phyloP scores from a whole-genome alignment of 495 filamentous ascomycete genomes.

The Poronia punctata region DNA sequence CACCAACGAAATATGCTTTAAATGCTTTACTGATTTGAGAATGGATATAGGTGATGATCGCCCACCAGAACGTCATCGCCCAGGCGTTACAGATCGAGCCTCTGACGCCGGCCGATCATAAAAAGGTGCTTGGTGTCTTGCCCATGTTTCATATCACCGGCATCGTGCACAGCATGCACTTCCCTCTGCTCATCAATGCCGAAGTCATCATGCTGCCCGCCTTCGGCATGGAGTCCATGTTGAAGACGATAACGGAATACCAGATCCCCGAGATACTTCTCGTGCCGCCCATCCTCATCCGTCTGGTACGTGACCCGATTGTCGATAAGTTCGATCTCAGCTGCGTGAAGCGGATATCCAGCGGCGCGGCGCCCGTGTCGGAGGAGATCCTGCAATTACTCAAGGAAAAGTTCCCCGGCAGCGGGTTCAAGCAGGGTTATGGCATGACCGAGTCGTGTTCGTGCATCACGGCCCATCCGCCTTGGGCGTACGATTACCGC shows the following conservation, averaged over 20 bases:
- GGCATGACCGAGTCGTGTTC: slow-evolving; percentile 63
- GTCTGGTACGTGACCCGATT: slow-evolving; percentile 55
- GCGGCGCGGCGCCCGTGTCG: slow-evolving; percentile 58
- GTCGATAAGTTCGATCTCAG: slow-evolving; percentile 55
- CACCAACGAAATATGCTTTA: neutral
- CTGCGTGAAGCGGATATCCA: slow-evolving; percentile 44
- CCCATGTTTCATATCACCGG: slow-evolving; percentile 45
- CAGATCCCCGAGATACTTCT: slow-evolving; percentile 54
- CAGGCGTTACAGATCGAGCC: slow-evolving; percentile 51
- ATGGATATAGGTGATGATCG: slow-evolving; percentile 53
- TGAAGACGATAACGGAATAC: slow-evolving; percentile 44
- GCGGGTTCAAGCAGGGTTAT: slow-evolving; percentile 62
- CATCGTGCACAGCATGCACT: slow-evolving; percentile 6
- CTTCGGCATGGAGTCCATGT: slow-evolving; percentile 53
- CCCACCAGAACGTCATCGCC: slow-evolving; percentile 57
- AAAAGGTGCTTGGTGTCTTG: slow-evolving; percentile 45
- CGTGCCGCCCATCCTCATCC: slow-evolving; percentile 64
- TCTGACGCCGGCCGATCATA: slow-evolving; percentile 40
- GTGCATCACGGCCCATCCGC: slow-evolving; percentile 55
- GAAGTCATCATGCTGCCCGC: slow-evolving; percentile 41
- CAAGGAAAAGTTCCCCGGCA: slow-evolving; percentile 50
- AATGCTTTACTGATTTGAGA: too few species aligned
- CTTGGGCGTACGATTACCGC: slow-evolving; percentile 46
- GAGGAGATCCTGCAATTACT: slow-evolving; percentile 56
- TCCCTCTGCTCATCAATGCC: slow-evolving; percentile 15